A percentile compares a stretch with the other conserved stretches of the same genome.
Evolutionary conservation across 495 filamentous ascomycete species (phyloP).

Genomic region (Podospora bellae-mahoneyi): DNA sequence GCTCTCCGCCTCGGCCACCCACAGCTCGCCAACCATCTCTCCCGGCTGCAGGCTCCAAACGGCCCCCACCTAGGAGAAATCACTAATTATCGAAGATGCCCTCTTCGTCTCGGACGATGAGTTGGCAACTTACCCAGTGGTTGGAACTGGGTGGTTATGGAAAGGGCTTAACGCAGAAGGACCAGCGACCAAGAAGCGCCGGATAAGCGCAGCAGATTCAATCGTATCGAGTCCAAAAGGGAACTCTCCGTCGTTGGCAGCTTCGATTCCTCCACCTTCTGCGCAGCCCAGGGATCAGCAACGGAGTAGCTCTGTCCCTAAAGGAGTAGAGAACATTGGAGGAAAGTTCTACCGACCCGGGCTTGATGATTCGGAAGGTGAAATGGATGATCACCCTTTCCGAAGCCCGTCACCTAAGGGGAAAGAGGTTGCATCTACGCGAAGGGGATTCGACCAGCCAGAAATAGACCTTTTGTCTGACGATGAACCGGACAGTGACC

Average conservation of each 20-base stretch:
- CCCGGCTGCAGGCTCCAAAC: background rate
- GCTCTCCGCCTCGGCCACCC: background rate
- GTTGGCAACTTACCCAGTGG: background rate
- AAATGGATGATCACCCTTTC: background rate
- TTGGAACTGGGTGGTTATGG: background rate
- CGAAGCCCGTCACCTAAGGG: background rate
- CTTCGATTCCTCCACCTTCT: background rate
- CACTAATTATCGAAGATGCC: background rate
- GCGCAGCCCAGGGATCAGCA: background rate
- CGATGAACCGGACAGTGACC: background rate
- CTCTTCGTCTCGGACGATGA: background rate
- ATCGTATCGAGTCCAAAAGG: background rate
- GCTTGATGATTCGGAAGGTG: background rate
- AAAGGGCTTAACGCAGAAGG: background rate
- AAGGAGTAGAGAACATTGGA: background rate
- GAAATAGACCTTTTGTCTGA: background rate
- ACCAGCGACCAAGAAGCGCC: background rate
- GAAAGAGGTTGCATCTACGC: background rate
- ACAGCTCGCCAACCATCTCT: background rate
- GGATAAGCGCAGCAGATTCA: background rate
- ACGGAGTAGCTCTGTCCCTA: background rate
- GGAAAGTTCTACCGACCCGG: background rate
- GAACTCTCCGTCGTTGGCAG: background rate
- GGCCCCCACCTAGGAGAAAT: background rate
- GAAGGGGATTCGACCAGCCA: background rate